A percentile compares a stretch with the other conserved stretches of the same genome.
These are phyloP conservation scores for Phytophthora rubi DNA, from an alignment of 352 stramenopile species.

Conservation along the genomic window DNA sequence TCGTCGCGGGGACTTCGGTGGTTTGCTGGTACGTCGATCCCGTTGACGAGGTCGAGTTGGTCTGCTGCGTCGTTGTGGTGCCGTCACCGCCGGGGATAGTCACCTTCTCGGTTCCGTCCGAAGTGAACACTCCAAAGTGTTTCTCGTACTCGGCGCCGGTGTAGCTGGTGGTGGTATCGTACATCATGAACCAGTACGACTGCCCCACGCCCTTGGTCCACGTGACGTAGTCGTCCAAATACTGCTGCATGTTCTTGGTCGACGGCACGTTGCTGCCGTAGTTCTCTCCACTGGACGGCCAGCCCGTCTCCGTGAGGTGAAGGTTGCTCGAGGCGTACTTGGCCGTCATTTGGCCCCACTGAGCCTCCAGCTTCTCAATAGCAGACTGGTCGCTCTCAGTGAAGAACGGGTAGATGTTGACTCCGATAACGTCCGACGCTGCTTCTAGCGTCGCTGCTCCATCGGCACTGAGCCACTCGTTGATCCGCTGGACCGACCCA, in stretches of 20 bases:
- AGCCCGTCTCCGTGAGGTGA: conserved; percentile 65
- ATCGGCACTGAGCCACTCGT: conserved; percentile 58
- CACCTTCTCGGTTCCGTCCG: conserved; percentile 45
- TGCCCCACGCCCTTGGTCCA: conserved; percentile 41
- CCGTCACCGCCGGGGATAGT: conserved; percentile 34
- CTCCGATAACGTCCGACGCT: conserved; percentile 47
- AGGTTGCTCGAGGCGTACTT: conserved; percentile 55
- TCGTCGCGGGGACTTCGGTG: conserved; percentile 3
- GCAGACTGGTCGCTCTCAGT: conserved; percentile 39
- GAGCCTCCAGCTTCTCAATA: conserved; percentile 58
- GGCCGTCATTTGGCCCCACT: conserved; percentile 52
- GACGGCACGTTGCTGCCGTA: conserved; percentile 48
- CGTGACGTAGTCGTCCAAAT: conserved; percentile 50
- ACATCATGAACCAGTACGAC: conserved; percentile 78
- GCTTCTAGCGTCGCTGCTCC: conserved; percentile 44
- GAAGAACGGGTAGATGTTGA: conserved; percentile 87
- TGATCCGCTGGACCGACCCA: conserved; percentile 72
- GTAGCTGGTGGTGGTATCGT: conserved; percentile 59
- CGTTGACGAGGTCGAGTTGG: conserved; percentile 19
- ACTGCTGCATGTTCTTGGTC: conserved; percentile 48
- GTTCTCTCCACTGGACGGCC: conserved; percentile 48
- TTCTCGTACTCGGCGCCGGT: conserved; percentile 57
- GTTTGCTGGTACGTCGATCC: conserved; percentile 18
- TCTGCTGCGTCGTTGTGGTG: conserved; percentile 2
- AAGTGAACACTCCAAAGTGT: conserved; percentile 59